Evolutionary conservation across 352 stramenopile species (phyloP).

Genomic region (Phytophthora melonis): DNA sequence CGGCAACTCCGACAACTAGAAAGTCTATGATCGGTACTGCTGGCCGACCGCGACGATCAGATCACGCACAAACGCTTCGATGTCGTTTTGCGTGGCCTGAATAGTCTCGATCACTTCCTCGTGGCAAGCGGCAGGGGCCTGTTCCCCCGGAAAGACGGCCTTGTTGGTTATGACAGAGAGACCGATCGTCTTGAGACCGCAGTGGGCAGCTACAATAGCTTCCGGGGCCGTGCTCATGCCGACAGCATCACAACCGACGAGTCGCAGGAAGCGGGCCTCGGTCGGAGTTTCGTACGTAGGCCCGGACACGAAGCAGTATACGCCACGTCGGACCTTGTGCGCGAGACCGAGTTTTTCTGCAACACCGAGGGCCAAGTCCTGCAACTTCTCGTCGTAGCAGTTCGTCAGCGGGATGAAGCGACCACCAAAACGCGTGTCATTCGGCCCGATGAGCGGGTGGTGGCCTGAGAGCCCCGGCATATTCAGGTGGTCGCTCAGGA

Average conservation of each 20-base stretch:
- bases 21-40: conserved; percentile 2
- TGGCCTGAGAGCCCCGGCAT: conserved; percentile 92
- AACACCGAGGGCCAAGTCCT: conserved; percentile 75
- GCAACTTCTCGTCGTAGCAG: conserved; percentile 91
- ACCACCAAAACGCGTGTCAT: conserved; percentile 94
- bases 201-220: conserved; percentile 94
- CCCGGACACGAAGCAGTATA: conserved; percentile 96
- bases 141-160: conserved; percentile 78
- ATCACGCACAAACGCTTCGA: conserved; percentile 23
- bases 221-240: conserved; percentile 97
- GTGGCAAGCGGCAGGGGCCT: conserved; percentile 82
- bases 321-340: conserved; percentile 82
- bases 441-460: conserved; percentile 93
- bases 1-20: conserved; percentile 3
- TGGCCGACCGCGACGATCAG: conserved; percentile 13
- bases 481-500: conserved; percentile 95
- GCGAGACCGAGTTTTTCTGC: conserved; percentile 79
- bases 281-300: conserved; percentile 96
- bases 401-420: conserved; percentile 94
- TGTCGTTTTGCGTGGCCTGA: conserved; percentile 47
- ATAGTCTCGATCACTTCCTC: conserved; percentile 94
- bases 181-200: conserved; percentile 93
- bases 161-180: conserved; percentile 97
- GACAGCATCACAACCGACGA: conserved; percentile 92
- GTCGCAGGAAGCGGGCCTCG: conserved; percentile 92